A percentile compares a stretch with the other conserved stretches of the same genome.
Conservation (phyloP, 768 basidiomycete genomes). For the Trametes meyenii region DNA sequence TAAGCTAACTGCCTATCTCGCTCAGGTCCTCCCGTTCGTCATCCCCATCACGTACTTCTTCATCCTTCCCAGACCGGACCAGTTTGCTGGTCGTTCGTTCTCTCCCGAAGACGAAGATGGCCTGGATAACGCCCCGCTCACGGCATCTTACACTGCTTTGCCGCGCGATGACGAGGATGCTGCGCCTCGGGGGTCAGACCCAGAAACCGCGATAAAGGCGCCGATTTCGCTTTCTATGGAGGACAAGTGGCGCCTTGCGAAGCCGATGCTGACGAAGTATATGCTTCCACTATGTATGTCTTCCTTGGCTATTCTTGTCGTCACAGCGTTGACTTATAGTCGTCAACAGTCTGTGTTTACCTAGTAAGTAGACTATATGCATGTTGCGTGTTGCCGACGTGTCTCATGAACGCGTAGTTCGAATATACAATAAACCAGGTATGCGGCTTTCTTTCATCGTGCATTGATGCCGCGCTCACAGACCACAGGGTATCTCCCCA, state of each 20-base stretch:
- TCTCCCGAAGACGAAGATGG: conserved; percentile 43
- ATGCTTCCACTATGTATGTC: conserved; percentile 91
- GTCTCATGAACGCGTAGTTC: conserved; percentile 50
- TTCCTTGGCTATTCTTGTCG: not conserved
- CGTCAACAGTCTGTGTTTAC: conserved; percentile 57
- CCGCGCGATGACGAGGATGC: conserved; percentile 12
- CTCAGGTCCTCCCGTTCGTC: conserved; percentile 77
- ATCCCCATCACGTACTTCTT: conserved; percentile 79
- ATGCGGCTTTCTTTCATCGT: conserved; percentile 11
- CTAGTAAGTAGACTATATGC: conserved; percentile 45
- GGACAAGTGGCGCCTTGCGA: conserved; percentile 84
- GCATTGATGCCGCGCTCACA: not conserved
- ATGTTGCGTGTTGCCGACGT: not conserved
- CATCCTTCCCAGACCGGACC: conserved; percentile 66
- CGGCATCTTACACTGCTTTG: conserved; percentile 8
- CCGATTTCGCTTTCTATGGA: conserved; percentile 53
- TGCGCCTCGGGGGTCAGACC: not conserved
- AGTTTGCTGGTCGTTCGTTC: conserved; percentile 48
- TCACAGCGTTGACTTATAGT: not conserved
- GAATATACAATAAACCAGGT: conserved; percentile 94
- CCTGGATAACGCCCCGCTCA: conserved; percentile 4
- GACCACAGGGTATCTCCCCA: conserved; percentile 76
- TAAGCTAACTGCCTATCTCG: not conserved
- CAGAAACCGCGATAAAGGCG: conserved; percentile 7
- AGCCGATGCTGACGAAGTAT: conserved; percentile 77